These are phyloP conservation scores for Pythium insidiosum DNA, from an alignment of 352 stramenopile genomes.

Conservation along the genomic window DNA sequence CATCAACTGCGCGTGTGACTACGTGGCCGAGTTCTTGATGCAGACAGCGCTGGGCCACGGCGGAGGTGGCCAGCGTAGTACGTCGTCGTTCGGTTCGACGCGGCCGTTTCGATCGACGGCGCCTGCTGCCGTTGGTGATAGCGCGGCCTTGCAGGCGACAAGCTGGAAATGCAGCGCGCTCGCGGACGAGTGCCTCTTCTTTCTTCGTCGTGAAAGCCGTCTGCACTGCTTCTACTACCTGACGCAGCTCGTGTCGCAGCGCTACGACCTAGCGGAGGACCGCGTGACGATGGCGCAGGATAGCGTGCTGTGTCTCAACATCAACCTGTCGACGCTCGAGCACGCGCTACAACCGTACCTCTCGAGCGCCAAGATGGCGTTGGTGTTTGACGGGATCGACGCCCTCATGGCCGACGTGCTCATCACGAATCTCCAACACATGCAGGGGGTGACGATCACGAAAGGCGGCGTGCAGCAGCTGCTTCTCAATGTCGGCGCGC, in stretches of 20 bases:
- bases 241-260: slow-evolving; percentile 61
- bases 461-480: slow-evolving; percentile 73
- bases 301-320: slow-evolving; percentile 60
- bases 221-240: slow-evolving; percentile 75
- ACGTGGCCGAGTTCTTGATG: slow-evolving; percentile 53
- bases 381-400: slow-evolving; percentile 70
- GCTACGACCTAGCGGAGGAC: slow-evolving; percentile 49
- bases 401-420: slow-evolving; percentile 48
- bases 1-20: slow-evolving; percentile 66
- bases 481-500: slow-evolving; percentile 63
- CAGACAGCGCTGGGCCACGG: slow-evolving; percentile 8
- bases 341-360: slow-evolving; percentile 68
- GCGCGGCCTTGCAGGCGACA: slow-evolving; percentile 33
- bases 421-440: slow-evolving; percentile 58
- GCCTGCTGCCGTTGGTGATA: too few species aligned
- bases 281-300: slow-evolving; percentile 61
- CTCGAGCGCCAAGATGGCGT: slow-evolving; percentile 61
- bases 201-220: slow-evolving; percentile 64
- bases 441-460: slow-evolving; percentile 50
- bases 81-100: not conserved
- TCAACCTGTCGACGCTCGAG: slow-evolving; percentile 69
- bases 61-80: not conserved
- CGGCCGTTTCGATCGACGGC: too few species aligned
- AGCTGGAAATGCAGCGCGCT: slow-evolving; percentile 67
- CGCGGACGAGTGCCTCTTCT: slow-evolving; percentile 71